Conservation (phyloP, 768 basidiomycete genomes). For the Boletus fagicola region DNA sequence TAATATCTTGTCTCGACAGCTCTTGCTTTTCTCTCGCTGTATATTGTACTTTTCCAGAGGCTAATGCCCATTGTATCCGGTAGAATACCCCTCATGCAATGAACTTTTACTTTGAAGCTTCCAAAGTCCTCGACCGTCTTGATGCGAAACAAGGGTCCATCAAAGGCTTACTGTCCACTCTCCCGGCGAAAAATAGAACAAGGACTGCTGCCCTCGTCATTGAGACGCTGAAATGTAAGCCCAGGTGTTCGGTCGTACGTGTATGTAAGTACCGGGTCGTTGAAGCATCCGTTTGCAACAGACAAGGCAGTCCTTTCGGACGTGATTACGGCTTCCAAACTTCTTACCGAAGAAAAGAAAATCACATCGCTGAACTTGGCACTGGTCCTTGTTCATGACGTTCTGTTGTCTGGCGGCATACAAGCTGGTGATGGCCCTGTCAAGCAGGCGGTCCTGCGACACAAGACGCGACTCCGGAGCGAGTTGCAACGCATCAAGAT, state of each 20-base stretch:
- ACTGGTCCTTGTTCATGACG: conserved; percentile 87
- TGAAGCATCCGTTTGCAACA: conserved; percentile 31
- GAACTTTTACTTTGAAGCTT: conserved; percentile 97
- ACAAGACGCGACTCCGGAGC: conserved; percentile 84
- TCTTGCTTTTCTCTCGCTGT: conserved; percentile 13
- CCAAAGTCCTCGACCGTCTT: conserved; percentile 77
- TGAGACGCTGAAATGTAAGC: conserved; percentile 92
- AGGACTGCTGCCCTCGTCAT: conserved; percentile 85
- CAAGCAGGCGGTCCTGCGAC: conserved; percentile 82
- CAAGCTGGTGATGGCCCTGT: conserved; percentile 89
- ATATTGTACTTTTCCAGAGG: conserved; percentile 24
- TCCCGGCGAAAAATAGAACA: conserved; percentile 73
- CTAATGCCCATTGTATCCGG: conserved; percentile 27
- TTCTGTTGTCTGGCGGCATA: conserved; percentile 80
- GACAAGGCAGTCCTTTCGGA: conserved; percentile 76
- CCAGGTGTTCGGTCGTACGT: background rate
- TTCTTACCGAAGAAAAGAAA: conserved; percentile 73
- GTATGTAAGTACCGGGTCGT: background rate
- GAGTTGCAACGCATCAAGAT: conserved; percentile 86
- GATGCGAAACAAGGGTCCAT: conserved; percentile 91
- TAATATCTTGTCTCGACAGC: conserved; percentile 29
- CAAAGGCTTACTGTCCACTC: conserved; percentile 72
- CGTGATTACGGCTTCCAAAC: conserved; percentile 62
- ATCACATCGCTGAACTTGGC: conserved; percentile 75
- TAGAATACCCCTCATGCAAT: conserved; percentile 45